Percentiles rank a stretch among this genome's conserved stretches.
These are phyloP conservation scores for Dictyostelium firmibasis DNA, from an alignment of 78 protist species.

Conservation along the genomic window DNA sequence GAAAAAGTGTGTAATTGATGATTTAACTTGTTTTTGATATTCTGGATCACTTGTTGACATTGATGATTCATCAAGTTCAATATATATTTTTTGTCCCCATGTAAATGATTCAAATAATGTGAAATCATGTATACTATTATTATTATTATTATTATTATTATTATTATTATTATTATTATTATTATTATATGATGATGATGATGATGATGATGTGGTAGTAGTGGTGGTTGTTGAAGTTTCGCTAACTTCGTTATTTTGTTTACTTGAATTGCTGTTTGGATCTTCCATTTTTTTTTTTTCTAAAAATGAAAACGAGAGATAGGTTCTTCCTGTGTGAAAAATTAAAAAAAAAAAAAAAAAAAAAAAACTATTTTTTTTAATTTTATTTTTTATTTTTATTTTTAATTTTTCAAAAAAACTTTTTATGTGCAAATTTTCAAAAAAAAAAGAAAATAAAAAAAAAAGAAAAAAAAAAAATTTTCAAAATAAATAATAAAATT, in stretches of 20 bases:
- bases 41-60: conserved; percentile 32
- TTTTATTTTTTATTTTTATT: neutral
- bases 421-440: neutral
- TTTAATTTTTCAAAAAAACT: too few species aligned
- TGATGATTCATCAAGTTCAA: conserved; percentile 21
- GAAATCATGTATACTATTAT: neutral
- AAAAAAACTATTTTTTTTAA: too few species aligned
- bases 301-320: neutral
- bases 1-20: conserved; percentile 20
- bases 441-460: too few species aligned
- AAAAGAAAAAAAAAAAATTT: too few species aligned
- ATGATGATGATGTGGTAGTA: neutral
- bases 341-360: neutral
- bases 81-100: conserved; percentile 47
- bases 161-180: neutral
- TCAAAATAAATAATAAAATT: too few species aligned
- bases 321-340: neutral
- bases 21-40: conserved; percentile 37
- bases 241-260: neutral
- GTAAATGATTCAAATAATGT: conserved; percentile 42
- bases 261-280: neutral
- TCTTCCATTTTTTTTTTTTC: neutral
- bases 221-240: neutral
- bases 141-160: neutral
- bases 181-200: too few species aligned